phyloP scores from a whole-genome alignment of 2,329 filamentous ascomycete species.

The Cladosporium sp. region DNA sequence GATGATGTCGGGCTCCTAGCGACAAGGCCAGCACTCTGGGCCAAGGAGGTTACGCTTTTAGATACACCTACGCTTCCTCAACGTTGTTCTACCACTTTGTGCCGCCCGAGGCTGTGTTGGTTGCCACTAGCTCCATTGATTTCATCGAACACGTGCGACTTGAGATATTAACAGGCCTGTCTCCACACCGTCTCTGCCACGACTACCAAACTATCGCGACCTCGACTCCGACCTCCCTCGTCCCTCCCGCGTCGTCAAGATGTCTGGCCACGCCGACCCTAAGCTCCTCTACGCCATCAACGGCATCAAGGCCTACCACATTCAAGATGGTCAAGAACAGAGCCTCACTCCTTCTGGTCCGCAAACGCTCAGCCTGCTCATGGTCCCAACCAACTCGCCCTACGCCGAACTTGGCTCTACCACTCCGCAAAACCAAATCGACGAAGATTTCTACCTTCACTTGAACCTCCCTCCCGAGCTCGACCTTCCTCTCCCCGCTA shows the following conservation, averaged over 20 bases:
- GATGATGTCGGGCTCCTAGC: neutral
- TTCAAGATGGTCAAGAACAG: constrained; percentile 79
- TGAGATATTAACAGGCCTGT: neutral
- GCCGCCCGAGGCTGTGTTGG: constrained; percentile 1
- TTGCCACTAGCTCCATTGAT: neutral
- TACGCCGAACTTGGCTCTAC: constrained; percentile 52
- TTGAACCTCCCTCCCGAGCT: constrained; percentile 91
- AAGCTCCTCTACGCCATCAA: constrained; percentile 57
- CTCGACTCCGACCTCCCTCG: neutral
- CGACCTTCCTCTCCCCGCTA: constrained; percentile 86
- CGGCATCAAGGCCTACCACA: constrained; percentile 85
- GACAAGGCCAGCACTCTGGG: neutral
- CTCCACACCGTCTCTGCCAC: neutral
- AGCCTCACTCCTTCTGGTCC: constrained; percentile 77
- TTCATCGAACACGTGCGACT: neutral
- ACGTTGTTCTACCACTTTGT: neutral
- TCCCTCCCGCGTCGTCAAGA: constrained; percentile 22
- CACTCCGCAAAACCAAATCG: constrained; percentile 50
- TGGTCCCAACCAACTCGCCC: constrained; percentile 85
- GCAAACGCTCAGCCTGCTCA: constrained; percentile 85
- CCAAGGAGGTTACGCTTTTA: neutral
- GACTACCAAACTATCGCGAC: neutral
- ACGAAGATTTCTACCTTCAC: constrained; percentile 95
- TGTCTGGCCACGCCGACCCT: constrained; percentile 49
- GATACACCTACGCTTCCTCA: neutral